Evolutionary conservation across 1,284 basidiomycete genomes (phyloP), one percentile per base, ranked within the genome.

Genomic region (Pseudozyma tsukubaensis): DNA sequence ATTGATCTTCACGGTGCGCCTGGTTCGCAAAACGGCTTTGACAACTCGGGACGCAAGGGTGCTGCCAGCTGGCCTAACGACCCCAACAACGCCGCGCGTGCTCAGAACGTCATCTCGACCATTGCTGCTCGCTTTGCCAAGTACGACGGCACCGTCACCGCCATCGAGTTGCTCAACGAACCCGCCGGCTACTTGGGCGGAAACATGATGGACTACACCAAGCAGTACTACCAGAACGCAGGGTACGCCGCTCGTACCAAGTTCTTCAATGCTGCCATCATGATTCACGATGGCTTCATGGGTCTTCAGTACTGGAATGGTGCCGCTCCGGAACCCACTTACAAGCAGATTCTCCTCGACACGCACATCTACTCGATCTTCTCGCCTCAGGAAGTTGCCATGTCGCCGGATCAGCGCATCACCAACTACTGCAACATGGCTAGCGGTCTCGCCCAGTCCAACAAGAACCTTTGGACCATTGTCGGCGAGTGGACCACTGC

Each of bases 221-320:
- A 71, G 44, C 29, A 42, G 16, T 81, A 75, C 57, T 81, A 79
- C 58, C 32, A 59, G 36, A 14, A 45, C 16, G 78, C 72, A 21
- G 78, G 77, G 66, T 61, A 66, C 42, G 55, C 64, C 1, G 75
- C 67, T 11, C 78, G 80, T 18, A 43, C 54, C 24, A 61, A 64
- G 37, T 72, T 78, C 16, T 53, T n/a, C 40, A 75, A 68, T 18
- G 57, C 76, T 13, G 61, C 77, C 40, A 76, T 83, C 19, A 87
- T 94, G 71, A 89, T 96, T 56, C 91, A 92, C 80, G 95, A 97
- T 81, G 94, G 92, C 2, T 92, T 97, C 88, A 90, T 94, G 84
- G 87, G 89, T 40, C 86, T 93, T 34, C 88, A 87, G 58, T 91
- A 88, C 78, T 97, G 92, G 92, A 85, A 87, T 53, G 89, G 89